These are phyloP conservation scores for Neurospora sp. DNA, from an alignment of 495 filamentous ascomycete species.

Conservation along the genomic window DNA sequence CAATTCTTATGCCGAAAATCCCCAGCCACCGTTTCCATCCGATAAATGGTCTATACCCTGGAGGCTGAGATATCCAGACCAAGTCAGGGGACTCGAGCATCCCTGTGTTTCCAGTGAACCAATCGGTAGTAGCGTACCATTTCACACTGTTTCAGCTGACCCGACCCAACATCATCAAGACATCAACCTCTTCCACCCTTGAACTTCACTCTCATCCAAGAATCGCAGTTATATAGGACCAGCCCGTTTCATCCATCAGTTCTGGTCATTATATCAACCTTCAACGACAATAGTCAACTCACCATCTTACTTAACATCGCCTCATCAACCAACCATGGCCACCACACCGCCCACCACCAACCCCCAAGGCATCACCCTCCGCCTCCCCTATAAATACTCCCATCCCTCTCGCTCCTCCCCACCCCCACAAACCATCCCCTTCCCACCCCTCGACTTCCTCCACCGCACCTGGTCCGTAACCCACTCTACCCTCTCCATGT, in stretches of 20 bases:
- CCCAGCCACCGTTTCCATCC: too few relatives aligned
- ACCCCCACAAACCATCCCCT: constrained; percentile 21
- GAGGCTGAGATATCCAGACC: background rate
- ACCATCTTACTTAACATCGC: background rate
- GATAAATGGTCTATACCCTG: too few relatives aligned
- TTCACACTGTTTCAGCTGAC: background rate
- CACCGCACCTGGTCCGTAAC: constrained; percentile 63
- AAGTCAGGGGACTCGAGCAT: background rate
- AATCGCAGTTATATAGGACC: background rate
- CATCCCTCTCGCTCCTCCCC: background rate
- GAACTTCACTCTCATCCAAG: background rate
- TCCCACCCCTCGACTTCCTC: constrained; percentile 51
- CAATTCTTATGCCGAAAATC: too few relatives aligned
- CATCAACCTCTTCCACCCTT: background rate
- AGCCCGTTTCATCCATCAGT: background rate
- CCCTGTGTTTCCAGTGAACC: background rate
- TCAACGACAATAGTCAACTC: background rate
- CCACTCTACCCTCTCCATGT: constrained; percentile 68
- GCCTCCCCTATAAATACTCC: constrained; percentile 36
- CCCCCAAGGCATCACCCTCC: constrained; percentile 13
- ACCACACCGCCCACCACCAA: constrained; percentile 6
- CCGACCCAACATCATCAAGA: background rate
- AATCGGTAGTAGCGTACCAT: background rate
- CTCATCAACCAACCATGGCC: constrained; percentile 2
- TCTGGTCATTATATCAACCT: background rate